Base-by-base conservation (phyloP, 768 basidiomycete genomes). In the Stropharia rugosoannulata region DNA sequence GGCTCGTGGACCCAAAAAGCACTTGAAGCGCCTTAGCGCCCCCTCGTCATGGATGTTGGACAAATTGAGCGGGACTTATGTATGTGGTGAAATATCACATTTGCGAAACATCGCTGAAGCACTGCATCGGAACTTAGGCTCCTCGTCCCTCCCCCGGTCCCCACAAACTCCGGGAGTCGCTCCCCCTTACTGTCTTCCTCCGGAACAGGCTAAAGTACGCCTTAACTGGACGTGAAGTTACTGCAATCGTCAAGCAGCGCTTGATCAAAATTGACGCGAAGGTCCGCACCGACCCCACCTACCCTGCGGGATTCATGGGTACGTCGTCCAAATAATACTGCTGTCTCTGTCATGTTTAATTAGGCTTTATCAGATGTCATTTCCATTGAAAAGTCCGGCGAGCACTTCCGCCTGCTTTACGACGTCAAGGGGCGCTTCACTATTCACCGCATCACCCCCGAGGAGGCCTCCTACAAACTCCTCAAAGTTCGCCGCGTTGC, bases 41-140 rank as follows among this genome's bases (percentile, higher is more conserved):
- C 97, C 97, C 61, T 96, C 94, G 45, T 90, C 93, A 80, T 99
- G 97, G 97, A 98, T 99, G 95, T 84, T 99, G 61, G 94, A 98
- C 83, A 99, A 99, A 81, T 77, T 99, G 68, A 87, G 90, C 76
- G 93, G 93, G 57, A 94, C 93, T 64, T 96, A 93, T 67, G 93
- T 94, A 75, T 72, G 90, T 66, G 75, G 59, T 36, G 43, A 37
- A 42, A 39, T 38, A 12, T 46, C 48, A 32, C 15, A 41, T 35
- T 54, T 27, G 18, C 41, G 22, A 51, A 51, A 54, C 51, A 29
- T 61, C 40, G 49, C 60, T 57, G 46, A 66, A 32, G 29, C 9
- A 46, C 29, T 51, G 12, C 11, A 37, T 49, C 55, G 51, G 39
- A 57, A 66, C 44, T 22, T 64, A 93, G 94, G 95, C 95, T 70